Evolutionary conservation across 805 yeast genomes (phyloP), one percentile per base, ranked within the genome.

Genomic region (Schwanniomyces polymorphus): DNA sequence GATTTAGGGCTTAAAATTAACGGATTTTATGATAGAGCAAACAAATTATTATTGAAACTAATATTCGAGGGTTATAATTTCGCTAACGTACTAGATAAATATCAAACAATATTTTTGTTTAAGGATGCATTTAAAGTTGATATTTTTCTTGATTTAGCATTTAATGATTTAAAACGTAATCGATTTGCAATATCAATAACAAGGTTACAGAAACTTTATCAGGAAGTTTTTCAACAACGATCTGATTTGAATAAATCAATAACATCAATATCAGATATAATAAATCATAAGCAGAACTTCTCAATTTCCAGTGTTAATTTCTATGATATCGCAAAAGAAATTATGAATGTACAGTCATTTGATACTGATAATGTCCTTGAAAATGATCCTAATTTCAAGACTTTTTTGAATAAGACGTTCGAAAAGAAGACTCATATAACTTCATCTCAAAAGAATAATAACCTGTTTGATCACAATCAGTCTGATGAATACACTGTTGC

Each of bases 21-120:
- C 41, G 72, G 75, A 18, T 86, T 88, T 34, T 89, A 86, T 55
- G 57, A 69, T 8, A 70, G 85, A 35, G 91, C 97, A 0, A 91
- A 91, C 61, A 67, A 65, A 27, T 59, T 81, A 18, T 70, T 90
- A 16, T 61, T 85, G 49, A 71, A 76, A 31, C 63, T 91, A 38
- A 70, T 88, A 27, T 75, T 80, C 46, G 70, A 78, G 11, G 90
- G 92, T 0, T 88, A 79, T 55, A 67, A 80, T 27, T 70, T 92
- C 14, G 53, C 59, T 0, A 60, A 59, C 1, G 64, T 87, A 44
- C 54, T 90, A 2, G 54, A 60, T 4, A 67, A 74, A 9, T 65
- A 88, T 41, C 84, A 84, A 56, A 73, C 72, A 29, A 78, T 77
- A 49, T 91, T 81, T 57, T 69, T 90, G 14, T 60, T 86, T 9